A percentile compares a stretch with the other conserved stretches of the same genome.
Conservation (phyloP, 352 stramenopile genomes). For the Phytopythium montanum region DNA sequence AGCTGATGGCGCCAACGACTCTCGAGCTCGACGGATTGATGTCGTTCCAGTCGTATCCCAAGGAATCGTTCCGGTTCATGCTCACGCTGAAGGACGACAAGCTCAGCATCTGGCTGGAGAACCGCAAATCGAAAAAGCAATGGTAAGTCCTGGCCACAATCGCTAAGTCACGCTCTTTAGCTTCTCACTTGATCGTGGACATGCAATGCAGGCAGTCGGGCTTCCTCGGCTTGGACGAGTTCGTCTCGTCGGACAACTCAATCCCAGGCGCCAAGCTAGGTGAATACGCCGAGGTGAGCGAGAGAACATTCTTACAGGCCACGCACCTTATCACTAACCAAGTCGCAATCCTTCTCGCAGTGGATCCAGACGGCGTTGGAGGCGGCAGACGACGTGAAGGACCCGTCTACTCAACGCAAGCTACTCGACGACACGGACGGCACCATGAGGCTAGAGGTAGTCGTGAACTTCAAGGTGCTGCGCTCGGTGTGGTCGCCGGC, state of each 20-base stretch:
- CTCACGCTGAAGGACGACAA: slow-evolving; percentile 1
- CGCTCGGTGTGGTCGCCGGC: neutral
- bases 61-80: neutral
- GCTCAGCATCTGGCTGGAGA: slow-evolving; percentile 10
- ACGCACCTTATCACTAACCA: no score
- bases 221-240: neutral
- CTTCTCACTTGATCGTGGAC: neutral
- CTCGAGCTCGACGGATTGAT: neutral
- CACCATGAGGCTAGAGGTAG: no score
- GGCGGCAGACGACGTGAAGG: neutral
- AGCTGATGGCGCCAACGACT: neutral
- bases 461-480: no score
- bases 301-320: no score
- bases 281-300: neutral
- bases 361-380: neutral
- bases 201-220: neutral
- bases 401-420: no score
- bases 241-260: neutral
- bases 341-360: no score
- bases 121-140: slow-evolving; percentile 8
- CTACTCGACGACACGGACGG: no score
- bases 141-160: neutral
- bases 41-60: neutral
- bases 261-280: neutral
- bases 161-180: no score